A percentile compares a stretch with the other conserved stretches of the same genome.
Evolutionary conservation across 257 asterid genomes (phyloP).

Genomic region (Solanum raphanifolium): DNA sequence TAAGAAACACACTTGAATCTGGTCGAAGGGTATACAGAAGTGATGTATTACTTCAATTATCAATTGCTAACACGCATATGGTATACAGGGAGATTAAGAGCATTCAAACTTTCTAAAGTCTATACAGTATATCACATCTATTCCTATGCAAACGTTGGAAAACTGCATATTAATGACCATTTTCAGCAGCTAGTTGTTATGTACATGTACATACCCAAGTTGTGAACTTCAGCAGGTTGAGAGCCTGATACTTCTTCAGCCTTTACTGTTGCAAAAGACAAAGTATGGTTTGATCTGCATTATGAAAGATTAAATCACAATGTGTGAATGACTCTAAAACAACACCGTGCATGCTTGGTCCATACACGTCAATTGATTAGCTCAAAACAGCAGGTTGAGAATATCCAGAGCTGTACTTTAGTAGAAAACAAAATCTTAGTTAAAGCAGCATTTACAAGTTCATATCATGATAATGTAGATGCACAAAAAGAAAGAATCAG

Average conservation of each 20-base stretch:
- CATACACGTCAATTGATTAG: not conserved
- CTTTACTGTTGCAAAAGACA: constrained; percentile 62
- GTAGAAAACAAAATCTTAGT: not conserved
- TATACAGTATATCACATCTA: not conserved
- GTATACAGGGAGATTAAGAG: not conserved
- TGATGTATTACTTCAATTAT: not conserved
- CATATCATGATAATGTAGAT: not conserved
- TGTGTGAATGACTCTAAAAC: not conserved
- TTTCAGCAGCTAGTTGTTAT: not conserved
- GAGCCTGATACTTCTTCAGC: constrained; percentile 77
- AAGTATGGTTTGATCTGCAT: constrained; percentile 45
- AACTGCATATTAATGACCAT: not conserved
- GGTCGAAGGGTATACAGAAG: not conserved
- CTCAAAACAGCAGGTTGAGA: not conserved
- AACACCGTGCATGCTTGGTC: not conserved
- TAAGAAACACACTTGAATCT: not conserved
- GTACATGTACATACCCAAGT: constrained; percentile 45
- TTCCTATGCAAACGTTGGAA: not conserved
- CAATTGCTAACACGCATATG: not conserved
- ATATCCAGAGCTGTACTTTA: not conserved
- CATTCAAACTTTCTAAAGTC: not conserved
- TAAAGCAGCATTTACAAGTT: not conserved
- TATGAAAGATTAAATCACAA: not conserved
- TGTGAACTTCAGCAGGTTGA: constrained; percentile 82
- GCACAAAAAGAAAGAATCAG: not conserved